phyloP scores from a whole-genome alignment of 2,329 filamentous ascomycete genomes.

The Tolypocladium tundrense region DNA sequence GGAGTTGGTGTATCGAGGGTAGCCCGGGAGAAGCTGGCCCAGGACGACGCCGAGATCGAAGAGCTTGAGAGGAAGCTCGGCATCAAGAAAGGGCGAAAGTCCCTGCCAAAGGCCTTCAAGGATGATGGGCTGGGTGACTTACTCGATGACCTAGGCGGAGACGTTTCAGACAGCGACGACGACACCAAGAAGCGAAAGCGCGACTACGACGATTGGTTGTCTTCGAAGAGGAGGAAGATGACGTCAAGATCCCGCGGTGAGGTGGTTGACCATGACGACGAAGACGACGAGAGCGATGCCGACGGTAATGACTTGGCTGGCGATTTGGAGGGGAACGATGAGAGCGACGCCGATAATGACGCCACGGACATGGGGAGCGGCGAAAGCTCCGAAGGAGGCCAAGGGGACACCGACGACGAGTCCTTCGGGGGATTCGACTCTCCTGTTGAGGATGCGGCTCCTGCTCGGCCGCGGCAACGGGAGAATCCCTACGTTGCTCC shows the following conservation, averaged over 20 bases:
- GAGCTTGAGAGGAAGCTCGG: constrained; percentile 81
- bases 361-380: neutral
- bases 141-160: constrained; percentile 50
- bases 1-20: constrained; percentile 8
- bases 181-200: constrained; percentile 53
- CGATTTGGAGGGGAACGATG: constrained; percentile 15
- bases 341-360: constrained; percentile 5
- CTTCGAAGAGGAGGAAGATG: constrained; percentile 35
- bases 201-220: constrained; percentile 51
- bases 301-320: neutral
- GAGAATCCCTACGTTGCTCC: constrained; percentile 91
- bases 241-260: constrained; percentile 8
- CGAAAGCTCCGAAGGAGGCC: neutral
- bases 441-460: constrained; percentile 18
- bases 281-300: neutral
- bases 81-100: constrained; percentile 65
- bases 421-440: constrained; percentile 30
- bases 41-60: constrained; percentile 84
- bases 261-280: neutral
- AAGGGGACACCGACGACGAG: constrained; percentile 15
- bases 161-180: constrained; percentile 37
- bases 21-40: constrained; percentile 47
- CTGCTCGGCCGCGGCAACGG: constrained; percentile 36
- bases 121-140: constrained; percentile 79
- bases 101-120: constrained; percentile 59